Percentiles rank a stretch among this genome's conserved stretches.
Evolutionary conservation across 345 rosid species (phyloP).

Genomic region (Viola odorata): DNA sequence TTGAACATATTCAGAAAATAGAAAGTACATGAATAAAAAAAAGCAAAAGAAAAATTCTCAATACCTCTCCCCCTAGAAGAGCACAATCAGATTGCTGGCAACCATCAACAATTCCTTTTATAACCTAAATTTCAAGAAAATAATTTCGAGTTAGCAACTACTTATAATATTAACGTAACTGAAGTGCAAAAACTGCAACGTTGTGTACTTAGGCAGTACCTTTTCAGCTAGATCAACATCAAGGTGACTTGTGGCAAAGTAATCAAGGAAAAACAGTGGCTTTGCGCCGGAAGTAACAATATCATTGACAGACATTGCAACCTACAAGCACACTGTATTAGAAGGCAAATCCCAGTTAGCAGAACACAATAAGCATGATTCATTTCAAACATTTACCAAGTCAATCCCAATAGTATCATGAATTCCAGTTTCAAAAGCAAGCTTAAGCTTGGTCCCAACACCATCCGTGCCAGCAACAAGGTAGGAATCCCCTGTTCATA

Average conservation of each 20-base stretch:
- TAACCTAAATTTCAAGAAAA: conserved; percentile 41
- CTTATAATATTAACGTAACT: background rate
- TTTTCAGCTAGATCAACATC: conserved; percentile 96
- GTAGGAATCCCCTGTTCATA: conserved; percentile 62
- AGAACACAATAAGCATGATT: background rate
- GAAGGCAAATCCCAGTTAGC: conserved; percentile 4
- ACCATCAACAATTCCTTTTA: conserved; percentile 91
- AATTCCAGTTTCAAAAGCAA: conserved; percentile 86
- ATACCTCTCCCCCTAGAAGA: conserved; percentile 95
- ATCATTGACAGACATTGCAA: conserved; percentile 97
- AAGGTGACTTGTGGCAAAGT: conserved; percentile 87
- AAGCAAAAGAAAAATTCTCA: background rate
- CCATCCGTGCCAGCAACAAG: conserved; percentile 99
- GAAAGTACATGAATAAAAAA: background rate
- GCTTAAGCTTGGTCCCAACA: conserved; percentile 93
- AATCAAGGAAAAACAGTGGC: conserved; percentile 90
- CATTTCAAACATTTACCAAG: conserved; percentile 39
- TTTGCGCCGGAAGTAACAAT: conserved; percentile 94
- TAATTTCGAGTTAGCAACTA: background rate
- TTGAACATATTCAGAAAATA: background rate
- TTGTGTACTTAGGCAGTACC: conserved; percentile 28
- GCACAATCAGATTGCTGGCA: conserved; percentile 75
- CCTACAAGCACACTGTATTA: conserved; percentile 34
- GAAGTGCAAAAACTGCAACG: background rate
- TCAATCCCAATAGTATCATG: conserved; percentile 95